Evolutionary conservation across 371 early-diverging fungal species (phyloP).

Genomic region (Rhizopus delemar): DNA sequence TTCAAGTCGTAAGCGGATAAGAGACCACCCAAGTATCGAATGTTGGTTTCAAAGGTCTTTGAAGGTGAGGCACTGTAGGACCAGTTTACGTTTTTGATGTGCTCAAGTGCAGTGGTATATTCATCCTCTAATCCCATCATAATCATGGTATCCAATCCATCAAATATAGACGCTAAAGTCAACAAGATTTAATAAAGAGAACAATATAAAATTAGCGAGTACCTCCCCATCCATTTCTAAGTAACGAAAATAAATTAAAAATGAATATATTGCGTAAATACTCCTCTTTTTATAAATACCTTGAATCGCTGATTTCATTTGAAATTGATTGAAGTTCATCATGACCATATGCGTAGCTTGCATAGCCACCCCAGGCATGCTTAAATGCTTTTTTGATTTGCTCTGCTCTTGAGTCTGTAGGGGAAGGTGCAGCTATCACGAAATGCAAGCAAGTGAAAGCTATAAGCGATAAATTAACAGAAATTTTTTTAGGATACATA

Average conservation of each 20-base stretch:
- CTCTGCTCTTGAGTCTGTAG: slow-evolving; percentile 7
- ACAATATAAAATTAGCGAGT: slow-evolving; percentile 31
- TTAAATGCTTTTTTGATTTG: slow-evolving; percentile 54
- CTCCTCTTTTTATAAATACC: neutral
- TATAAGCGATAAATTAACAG: slow-evolving; percentile 1
- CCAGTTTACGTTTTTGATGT: slow-evolving; percentile 55
- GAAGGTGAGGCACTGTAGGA: slow-evolving; percentile 19
- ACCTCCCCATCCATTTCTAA: slow-evolving; percentile 55
- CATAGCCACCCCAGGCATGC: slow-evolving; percentile 83
- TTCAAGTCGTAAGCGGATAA: slow-evolving; percentile 65
- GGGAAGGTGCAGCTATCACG: neutral
- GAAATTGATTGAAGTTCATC: slow-evolving; percentile 59
- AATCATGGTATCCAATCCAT: slow-evolving; percentile 82
- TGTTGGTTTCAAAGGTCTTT: slow-evolving; percentile 76
- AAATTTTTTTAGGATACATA: slow-evolving; percentile 13
- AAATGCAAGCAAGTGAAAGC: slow-evolving; percentile 6
- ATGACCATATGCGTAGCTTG: slow-evolving; percentile 55
- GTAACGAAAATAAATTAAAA: neutral
- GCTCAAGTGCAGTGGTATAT: slow-evolving; percentile 64
- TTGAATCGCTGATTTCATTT: slow-evolving; percentile 54
- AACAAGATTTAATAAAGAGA: neutral
- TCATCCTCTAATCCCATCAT: slow-evolving; percentile 79
- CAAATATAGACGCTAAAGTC: slow-evolving; percentile 68
- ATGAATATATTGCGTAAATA: too few relatives aligned
- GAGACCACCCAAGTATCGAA: slow-evolving; percentile 77